Conservation (phyloP, 1,139 yeast genomes). For the Yamadazyma buinensis region DNA sequence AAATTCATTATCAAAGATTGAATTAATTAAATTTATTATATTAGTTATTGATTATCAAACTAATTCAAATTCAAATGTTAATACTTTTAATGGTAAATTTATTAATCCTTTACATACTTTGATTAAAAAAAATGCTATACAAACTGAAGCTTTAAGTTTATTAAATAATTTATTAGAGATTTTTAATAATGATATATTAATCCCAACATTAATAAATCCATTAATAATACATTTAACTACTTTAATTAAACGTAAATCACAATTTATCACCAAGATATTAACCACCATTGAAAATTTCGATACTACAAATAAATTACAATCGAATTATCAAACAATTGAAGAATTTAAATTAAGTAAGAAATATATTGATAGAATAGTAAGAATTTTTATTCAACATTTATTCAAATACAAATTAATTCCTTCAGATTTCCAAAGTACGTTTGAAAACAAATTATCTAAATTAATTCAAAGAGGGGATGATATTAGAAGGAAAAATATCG, state of each 20-base stretch:
- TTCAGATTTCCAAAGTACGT: constrained; percentile 23
- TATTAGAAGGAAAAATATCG: constrained; percentile 37
- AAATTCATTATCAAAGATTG: constrained; percentile 56
- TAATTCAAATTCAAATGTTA: constrained; percentile 30
- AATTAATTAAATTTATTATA: constrained; percentile 69
- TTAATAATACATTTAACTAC: constrained; percentile 50
- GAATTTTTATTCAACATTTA: constrained; percentile 34
- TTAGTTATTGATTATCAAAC: constrained; percentile 70
- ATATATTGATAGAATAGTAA: constrained; percentile 38
- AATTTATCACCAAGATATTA: constrained; percentile 42
- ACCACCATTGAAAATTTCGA: constrained; percentile 38
- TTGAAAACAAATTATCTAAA: constrained; percentile 25
- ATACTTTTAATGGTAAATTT: constrained; percentile 53
- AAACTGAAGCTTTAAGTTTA: constrained; percentile 68
- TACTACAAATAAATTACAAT: constrained; percentile 35
- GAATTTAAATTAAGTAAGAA: constrained; percentile 40
- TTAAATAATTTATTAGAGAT: constrained; percentile 61
- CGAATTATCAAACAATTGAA: constrained; percentile 44
- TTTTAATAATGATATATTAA: constrained; percentile 52
- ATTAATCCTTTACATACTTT: constrained; percentile 68
- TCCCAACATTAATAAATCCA: constrained; percentile 55
- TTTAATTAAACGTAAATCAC: constrained; percentile 53
- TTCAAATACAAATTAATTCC: constrained; percentile 35
- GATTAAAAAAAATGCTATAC: constrained; percentile 51
- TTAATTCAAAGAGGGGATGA: constrained; percentile 41